Evolutionary conservation across 179 eudicot species (phyloP).

Genomic region (Sideroxylon spinosum): DNA sequence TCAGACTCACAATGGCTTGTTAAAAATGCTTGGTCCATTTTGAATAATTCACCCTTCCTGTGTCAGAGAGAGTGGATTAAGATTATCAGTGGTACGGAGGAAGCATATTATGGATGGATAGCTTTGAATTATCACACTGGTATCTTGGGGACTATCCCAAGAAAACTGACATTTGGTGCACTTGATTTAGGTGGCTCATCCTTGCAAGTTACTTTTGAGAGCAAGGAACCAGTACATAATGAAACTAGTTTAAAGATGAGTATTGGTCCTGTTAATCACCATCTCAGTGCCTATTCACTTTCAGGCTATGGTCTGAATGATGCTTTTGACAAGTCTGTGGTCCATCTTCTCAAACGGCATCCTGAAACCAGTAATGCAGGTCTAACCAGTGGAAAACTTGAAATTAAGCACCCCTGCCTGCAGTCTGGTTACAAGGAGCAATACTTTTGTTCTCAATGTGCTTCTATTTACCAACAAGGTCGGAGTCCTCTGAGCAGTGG

Average conservation of each 20-base stretch:
- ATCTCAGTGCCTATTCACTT: slow-evolving; percentile 90
- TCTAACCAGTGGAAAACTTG: slow-evolving; percentile 52
- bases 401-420: slow-evolving; percentile 86
- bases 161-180: slow-evolving; percentile 82
- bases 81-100: slow-evolving; percentile 88
- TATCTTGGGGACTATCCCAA: slow-evolving; percentile 65
- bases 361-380: slow-evolving; percentile 45
- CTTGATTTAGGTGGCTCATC: slow-evolving; percentile 99
- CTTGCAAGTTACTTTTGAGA: slow-evolving; percentile 93
- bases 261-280: slow-evolving; percentile 85
- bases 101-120: slow-evolving; percentile 98
- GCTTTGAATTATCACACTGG: slow-evolving; percentile 83
- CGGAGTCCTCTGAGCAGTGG: slow-evolving; percentile 43
- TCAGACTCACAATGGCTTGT: slow-evolving; percentile 90
- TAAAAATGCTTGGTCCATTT: slow-evolving; percentile 63
- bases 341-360: slow-evolving; percentile 59
- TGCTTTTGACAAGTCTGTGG: slow-evolving; percentile 95
- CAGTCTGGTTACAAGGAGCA: slow-evolving; percentile 78
- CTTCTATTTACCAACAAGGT: slow-evolving; percentile 41
- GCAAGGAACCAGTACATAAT: slow-evolving; percentile 41
- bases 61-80: slow-evolving; percentile 86
- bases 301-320: slow-evolving; percentile 95
- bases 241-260: slow-evolving; percentile 76
- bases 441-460: slow-evolving; percentile 68
- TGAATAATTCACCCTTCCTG: slow-evolving; percentile 59